Evolutionary conservation across 805 yeast species (phyloP), one percentile per base, ranked within the genome.

Genomic region (Yamadazyma endophytica): DNA sequence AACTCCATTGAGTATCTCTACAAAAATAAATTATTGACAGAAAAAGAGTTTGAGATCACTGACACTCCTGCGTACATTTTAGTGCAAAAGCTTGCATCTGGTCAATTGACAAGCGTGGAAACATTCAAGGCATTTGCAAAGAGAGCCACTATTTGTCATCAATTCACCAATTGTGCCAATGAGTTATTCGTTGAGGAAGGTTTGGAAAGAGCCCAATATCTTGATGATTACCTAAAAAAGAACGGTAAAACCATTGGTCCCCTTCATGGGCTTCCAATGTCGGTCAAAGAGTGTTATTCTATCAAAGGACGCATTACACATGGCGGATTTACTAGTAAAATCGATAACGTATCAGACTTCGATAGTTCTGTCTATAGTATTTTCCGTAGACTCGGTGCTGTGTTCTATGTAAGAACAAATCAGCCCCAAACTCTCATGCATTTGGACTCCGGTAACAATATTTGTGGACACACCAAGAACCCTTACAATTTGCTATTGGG

Each of bases 211-310:
- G 86, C 86, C 4, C 50, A 64, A 42, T 60, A 51, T 31, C 57
- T 77, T 35, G 87, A 79, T 44, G 68, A 61, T 16, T 64, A 68
- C 45, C 71, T 41, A 31, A 61, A 68, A 39, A 42, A 61, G 25
- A 54, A 68, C 24, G 80, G 79, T 11, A 64, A 70, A 39, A 50
- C 67, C 2, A 48, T 71, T 18, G 83, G 83, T 15, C 77, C 82
- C 1, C 60, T 78, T 26, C 83, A 78, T 43, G 85, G 85, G 3
- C 54, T 78, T 18, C 85, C 85, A 2, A 55, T 78, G 15, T 74
- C 81, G 1, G 56, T 77, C 33, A 78, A 78, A 39, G 78, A 68
- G 38, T 73, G 50, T 37, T 42, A 36, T 59, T 43, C 44, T 46
- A 38, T 30, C 54, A 49, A 18, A 56, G 44, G 29, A 43, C 51